Evolutionary conservation across 2,329 filamentous ascomycete species (phyloP).

Genomic region (Lomentospora prolificans): DNA sequence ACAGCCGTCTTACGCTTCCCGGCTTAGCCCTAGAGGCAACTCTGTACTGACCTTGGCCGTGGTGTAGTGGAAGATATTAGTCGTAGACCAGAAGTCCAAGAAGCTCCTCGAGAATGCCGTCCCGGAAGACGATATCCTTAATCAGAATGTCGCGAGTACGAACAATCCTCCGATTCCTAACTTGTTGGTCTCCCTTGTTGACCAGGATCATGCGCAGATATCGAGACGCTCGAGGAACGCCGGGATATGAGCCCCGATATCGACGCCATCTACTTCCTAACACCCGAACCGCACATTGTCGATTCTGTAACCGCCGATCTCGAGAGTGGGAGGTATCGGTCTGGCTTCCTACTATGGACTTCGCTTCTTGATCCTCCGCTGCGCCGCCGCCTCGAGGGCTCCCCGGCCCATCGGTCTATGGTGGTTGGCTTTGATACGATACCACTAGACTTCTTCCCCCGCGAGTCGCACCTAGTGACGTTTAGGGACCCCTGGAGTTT

Average conservation of each 20-base stretch:
- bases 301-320: conserved; percentile 93
- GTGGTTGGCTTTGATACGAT: conserved; percentile 75
- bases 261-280: conserved; percentile 89
- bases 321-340: conserved; percentile 71
- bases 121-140: conserved; percentile 94
- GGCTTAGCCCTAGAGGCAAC: too few species aligned
- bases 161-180: background rate
- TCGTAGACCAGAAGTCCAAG: conserved; percentile 75
- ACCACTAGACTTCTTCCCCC: conserved; percentile 79
- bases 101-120: conserved; percentile 84
- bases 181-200: background rate
- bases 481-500: conserved; percentile 97
- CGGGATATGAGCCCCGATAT: conserved; percentile 77
- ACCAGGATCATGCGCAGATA: conserved; percentile 47
- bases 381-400: conserved; percentile 65
- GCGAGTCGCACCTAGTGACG: conserved; percentile 83
- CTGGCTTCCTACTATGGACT: conserved; percentile 78
- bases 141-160: conserved; percentile 90
- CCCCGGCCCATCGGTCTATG: conserved; percentile 56
- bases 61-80: conserved; percentile 85
- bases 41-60: background rate
- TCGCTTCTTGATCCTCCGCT: conserved; percentile 59
- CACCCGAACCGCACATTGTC: conserved; percentile 77
- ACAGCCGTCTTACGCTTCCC: background rate
- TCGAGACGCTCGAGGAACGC: conserved; percentile 85